These are phyloP conservation scores for Russula brevipes DNA, from an alignment of 768 basidiomycete genomes.

Conservation along the genomic window DNA sequence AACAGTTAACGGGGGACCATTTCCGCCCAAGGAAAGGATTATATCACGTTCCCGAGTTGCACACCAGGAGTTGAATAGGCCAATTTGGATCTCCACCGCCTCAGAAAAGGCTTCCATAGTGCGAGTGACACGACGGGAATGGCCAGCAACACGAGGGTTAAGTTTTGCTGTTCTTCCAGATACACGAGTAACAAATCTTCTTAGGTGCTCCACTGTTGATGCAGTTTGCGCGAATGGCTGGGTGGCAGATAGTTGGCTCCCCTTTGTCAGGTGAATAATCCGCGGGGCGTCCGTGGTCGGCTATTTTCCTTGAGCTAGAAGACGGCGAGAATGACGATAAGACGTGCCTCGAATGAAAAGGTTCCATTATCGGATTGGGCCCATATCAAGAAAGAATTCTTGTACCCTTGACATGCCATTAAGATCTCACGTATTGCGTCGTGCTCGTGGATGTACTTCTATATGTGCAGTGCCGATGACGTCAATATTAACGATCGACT, in stretches of 20 bases:
- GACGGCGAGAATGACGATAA: constrained; percentile 15
- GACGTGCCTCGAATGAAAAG: constrained; percentile 31
- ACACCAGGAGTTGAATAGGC: constrained; percentile 63
- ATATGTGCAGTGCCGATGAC: neutral
- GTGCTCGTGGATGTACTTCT: constrained; percentile 70
- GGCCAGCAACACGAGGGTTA: constrained; percentile 22
- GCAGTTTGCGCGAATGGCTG: constrained; percentile 53
- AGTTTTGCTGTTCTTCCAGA: constrained; percentile 33
- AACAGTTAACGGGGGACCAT: constrained; percentile 43
- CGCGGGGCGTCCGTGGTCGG: constrained; percentile 49
- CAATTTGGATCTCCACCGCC: constrained; percentile 58
- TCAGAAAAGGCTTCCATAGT: constrained; percentile 83
- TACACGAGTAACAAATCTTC: constrained; percentile 52
- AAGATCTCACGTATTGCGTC: constrained; percentile 75
- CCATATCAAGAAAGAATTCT: constrained; percentile 50
- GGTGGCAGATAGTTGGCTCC: constrained; percentile 62
- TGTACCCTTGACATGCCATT: constrained; percentile 68
- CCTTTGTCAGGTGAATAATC: constrained; percentile 61
- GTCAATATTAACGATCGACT: constrained; percentile 27
- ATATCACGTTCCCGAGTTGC: constrained; percentile 62
- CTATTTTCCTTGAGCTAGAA: constrained; percentile 31
- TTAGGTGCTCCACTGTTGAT: constrained; percentile 56
- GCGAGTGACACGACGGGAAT: constrained; percentile 36
- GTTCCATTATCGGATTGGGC: constrained; percentile 27
- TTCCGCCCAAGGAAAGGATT: constrained; percentile 51